Conservation (phyloP, 371 early-diverging fungal species). For the Funneliformis caledonium region DNA sequence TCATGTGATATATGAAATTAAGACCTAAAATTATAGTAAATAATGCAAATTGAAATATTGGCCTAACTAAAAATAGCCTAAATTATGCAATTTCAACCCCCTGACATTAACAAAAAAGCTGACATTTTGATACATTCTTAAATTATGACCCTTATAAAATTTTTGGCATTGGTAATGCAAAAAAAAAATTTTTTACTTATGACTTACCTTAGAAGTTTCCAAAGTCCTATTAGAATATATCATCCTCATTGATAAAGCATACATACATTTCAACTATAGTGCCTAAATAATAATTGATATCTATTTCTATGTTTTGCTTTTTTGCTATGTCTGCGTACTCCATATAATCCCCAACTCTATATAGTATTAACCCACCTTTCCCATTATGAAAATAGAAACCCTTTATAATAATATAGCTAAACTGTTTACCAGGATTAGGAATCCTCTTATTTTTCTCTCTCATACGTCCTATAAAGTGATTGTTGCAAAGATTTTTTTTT, state of each 20-base stretch:
- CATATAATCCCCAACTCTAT: conserved; percentile 32
- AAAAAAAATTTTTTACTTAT: no score
- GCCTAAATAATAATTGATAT: conserved; percentile 23
- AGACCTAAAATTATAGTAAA: no score
- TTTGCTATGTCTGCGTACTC: not conserved
- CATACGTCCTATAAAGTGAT: conserved; percentile 3
- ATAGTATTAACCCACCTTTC: not conserved
- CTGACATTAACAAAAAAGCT: no score
- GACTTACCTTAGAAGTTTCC: no score
- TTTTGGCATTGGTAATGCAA: no score
- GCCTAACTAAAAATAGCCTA: no score
- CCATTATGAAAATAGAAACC: not conserved
- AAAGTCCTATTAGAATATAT: no score
- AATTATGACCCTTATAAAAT: no score
- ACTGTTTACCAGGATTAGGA: conserved; percentile 17
- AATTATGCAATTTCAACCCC: no score
- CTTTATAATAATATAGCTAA: conserved; percentile 26
- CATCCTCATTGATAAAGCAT: not conserved
- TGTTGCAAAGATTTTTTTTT: conserved; percentile 14
- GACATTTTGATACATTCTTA: no score
- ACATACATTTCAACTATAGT: conserved; percentile 2
- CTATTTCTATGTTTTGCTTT: conserved; percentile 24
- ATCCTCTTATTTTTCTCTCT: not conserved
- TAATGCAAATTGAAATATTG: no score
- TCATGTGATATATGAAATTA: no score